Evolutionary conservation across 805 yeast genomes (phyloP).

Genomic region (Candida odintsovae): DNA sequence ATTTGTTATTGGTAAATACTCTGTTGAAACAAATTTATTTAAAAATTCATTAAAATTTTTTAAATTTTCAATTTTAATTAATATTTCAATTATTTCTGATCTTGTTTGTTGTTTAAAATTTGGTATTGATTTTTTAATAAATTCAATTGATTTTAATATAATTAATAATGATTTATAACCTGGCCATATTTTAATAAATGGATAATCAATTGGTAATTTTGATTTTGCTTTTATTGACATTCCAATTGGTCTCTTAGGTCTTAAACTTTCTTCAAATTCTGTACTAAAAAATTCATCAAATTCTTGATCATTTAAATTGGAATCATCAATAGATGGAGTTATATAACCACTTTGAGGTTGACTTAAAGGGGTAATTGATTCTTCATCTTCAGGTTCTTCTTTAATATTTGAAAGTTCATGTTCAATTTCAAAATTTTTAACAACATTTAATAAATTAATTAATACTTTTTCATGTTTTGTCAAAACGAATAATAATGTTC

Average conservation of each 20-base stretch:
- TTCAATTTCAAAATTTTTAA: slow-evolving; percentile 6
- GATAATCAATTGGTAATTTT: slow-evolving; percentile 44
- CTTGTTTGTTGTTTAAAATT: slow-evolving; percentile 12
- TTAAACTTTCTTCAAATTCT: slow-evolving; percentile 33
- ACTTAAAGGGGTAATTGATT: too few species aligned
- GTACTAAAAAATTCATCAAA: slow-evolving; percentile 6
- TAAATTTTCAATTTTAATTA: slow-evolving; percentile 36
- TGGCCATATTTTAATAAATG: slow-evolving; percentile 49
- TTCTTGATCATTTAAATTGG: slow-evolving; percentile 5
- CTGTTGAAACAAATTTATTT: slow-evolving; percentile 26
- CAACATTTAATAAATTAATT: slow-evolving; percentile 5
- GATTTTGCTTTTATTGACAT: slow-evolving; percentile 54
- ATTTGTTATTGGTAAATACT: slow-evolving; percentile 37
- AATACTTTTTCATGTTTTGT: slow-evolving; percentile 30
- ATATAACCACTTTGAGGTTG: not conserved
- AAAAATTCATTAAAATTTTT: slow-evolving; percentile 24
- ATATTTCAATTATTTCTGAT: slow-evolving; percentile 25
- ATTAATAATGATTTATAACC: slow-evolving; percentile 40
- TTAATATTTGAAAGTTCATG: slow-evolving; percentile 1
- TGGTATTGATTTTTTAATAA: slow-evolving; percentile 25
- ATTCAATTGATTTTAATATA: slow-evolving; percentile 31
- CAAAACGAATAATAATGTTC: slow-evolving; percentile 48
- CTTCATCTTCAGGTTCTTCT: slow-evolving; percentile 2
- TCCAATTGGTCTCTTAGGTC: slow-evolving; percentile 51
- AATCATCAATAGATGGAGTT: slow-evolving; percentile 4